Conservation (phyloP, 345 rosid species). For the Diplotaxis tenuifolia region DNA sequence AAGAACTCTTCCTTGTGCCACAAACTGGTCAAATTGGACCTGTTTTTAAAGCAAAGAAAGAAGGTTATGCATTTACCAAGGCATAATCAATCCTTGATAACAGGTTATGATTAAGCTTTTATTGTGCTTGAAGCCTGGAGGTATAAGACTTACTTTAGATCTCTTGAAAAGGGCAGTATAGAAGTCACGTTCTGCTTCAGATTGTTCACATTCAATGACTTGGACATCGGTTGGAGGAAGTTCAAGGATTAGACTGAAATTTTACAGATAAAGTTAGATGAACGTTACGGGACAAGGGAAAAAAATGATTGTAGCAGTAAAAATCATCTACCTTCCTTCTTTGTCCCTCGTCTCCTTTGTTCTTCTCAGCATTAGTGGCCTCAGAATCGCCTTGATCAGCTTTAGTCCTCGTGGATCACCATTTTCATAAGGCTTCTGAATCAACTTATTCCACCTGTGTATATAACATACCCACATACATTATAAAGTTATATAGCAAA, state of each 20-base stretch:
- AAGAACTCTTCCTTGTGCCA: slow-evolving; percentile 71
- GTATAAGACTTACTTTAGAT: slow-evolving; percentile 48
- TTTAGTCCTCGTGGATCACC: slow-evolving; percentile 63
- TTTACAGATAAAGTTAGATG: background rate
- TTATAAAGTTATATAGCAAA: background rate
- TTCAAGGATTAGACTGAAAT: slow-evolving; percentile 60
- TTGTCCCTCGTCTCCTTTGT: slow-evolving; percentile 66
- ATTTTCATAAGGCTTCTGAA: slow-evolving; percentile 63
- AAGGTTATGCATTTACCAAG: slow-evolving; percentile 3
- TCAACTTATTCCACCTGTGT: slow-evolving; percentile 62
- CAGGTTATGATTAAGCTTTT: background rate
- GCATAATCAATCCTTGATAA: background rate
- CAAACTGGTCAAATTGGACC: slow-evolving; percentile 68
- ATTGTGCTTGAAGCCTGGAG: background rate
- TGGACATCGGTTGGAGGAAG: slow-evolving; percentile 65
- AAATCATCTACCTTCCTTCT: slow-evolving; percentile 50
- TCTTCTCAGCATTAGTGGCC: slow-evolving; percentile 70
- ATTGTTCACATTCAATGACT: slow-evolving; percentile 55
- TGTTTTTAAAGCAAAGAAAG: slow-evolving; percentile 30
- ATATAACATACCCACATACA: background rate
- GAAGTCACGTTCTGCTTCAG: slow-evolving; percentile 63
- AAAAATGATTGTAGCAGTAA: background rate
- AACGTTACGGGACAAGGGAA: background rate
- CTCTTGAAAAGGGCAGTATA: slow-evolving; percentile 62
- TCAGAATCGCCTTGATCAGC: slow-evolving; percentile 57